A percentile compares a stretch with the other conserved stretches of the same genome.
Conservation (phyloP, 2,329 filamentous ascomycete genomes). For the Thielaviopsis euricoi region DNA sequence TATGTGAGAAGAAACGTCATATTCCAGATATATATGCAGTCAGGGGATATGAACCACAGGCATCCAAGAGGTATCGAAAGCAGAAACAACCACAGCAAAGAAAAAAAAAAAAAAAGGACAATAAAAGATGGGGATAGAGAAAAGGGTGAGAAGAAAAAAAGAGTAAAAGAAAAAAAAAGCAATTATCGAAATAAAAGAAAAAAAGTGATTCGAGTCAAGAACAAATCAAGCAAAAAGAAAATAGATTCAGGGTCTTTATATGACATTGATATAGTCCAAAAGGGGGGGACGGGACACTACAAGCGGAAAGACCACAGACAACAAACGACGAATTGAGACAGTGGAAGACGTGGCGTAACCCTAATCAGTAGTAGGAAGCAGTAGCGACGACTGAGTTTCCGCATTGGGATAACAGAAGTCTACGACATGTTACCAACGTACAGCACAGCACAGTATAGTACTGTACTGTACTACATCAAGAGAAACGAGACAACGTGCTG, state of each 20-base stretch:
- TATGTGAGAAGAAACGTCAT: conserved; percentile 2
- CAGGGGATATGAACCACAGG: conserved; percentile 10
- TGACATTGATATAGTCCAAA: not conserved
- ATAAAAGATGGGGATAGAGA: too few species aligned
- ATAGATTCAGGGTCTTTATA: conserved; percentile 1
- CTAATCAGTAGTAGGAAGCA: not conserved
- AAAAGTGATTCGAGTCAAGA: not conserved
- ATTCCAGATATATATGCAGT: conserved; percentile 10
- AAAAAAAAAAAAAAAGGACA: not conserved
- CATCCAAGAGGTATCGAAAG: conserved; percentile 10
- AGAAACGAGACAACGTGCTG: not conserved
- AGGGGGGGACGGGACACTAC: not conserved
- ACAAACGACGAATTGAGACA: not conserved
- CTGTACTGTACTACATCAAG: too few species aligned
- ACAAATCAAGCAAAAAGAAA: conserved; percentile 3
- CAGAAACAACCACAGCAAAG: conserved; percentile 4
- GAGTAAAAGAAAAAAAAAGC: not conserved
- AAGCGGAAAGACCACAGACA: not conserved
- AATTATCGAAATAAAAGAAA: not conserved
- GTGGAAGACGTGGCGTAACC: not conserved
- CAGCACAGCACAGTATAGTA: too few species aligned
- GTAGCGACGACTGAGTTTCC: not conserved
- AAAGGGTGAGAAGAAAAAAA: not conserved
- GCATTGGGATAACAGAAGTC: not conserved
- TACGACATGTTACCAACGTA: not conserved